These are phyloP conservation scores for Lactarius hengduanensis DNA, from an alignment of 768 basidiomycete genomes.

Conservation along the genomic window DNA sequence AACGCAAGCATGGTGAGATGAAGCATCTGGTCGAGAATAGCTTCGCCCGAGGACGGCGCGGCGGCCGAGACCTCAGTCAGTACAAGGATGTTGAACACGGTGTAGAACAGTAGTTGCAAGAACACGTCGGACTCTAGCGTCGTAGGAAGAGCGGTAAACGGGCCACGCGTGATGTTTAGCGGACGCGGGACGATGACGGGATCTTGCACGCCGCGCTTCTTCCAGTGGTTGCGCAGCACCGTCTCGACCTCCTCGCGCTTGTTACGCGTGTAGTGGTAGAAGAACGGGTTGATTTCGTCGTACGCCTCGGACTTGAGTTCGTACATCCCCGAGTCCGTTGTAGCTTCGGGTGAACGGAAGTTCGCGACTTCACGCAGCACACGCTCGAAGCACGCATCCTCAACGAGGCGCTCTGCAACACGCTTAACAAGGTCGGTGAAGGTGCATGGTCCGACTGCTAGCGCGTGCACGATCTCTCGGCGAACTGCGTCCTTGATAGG, in stretches of 20 bases:
- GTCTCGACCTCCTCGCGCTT: slow-evolving; percentile 88
- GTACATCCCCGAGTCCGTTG: slow-evolving; percentile 81
- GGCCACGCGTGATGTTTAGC: slow-evolving; percentile 61
- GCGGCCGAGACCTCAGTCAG: slow-evolving; percentile 58
- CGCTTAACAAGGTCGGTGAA: slow-evolving; percentile 91
- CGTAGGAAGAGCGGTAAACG: slow-evolving; percentile 63
- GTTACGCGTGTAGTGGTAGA: slow-evolving; percentile 93
- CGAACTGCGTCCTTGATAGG: slow-evolving; percentile 62
- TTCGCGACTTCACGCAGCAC: slow-evolving; percentile 76
- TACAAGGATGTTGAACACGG: slow-evolving; percentile 69
- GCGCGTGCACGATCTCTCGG: slow-evolving; percentile 85
- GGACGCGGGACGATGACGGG: slow-evolving; percentile 75
- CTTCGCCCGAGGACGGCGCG: slow-evolving; percentile 77
- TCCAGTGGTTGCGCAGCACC: slow-evolving; percentile 62
- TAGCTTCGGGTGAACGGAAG: slow-evolving; percentile 78
- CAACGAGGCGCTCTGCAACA: slow-evolving; percentile 84
- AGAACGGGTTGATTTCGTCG: slow-evolving; percentile 92
- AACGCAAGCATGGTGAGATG: slow-evolving; percentile 85
- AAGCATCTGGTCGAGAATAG: slow-evolving; percentile 84
- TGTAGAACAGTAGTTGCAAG: slow-evolving; percentile 80
- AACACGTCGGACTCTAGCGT: slow-evolving; percentile 70
- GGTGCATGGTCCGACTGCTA: slow-evolving; percentile 82
- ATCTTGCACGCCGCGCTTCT: slow-evolving; percentile 61
- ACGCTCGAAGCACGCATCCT: slow-evolving; percentile 77
- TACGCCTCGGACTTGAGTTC: slow-evolving; percentile 80